Conservation (phyloP, 768 basidiomycete genomes). For the Boletus rubroflammeus region DNA sequence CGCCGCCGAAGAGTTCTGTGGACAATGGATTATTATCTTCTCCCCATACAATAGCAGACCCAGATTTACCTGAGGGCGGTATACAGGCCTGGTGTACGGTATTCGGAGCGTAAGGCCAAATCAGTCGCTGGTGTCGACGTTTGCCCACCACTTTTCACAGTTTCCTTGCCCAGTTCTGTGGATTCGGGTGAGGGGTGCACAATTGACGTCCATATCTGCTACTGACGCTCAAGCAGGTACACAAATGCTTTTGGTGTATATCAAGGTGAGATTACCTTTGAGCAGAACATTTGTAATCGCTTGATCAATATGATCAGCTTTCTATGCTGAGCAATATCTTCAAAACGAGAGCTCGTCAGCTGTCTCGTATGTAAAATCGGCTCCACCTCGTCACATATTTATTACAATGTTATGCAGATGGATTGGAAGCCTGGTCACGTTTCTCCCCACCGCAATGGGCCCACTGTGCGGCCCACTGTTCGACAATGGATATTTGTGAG, state of each 20-base stretch:
- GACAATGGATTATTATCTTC: background rate
- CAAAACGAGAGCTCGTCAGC: conserved; percentile 21
- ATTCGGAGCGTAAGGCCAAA: conserved; percentile 20
- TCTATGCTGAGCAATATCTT: conserved; percentile 20
- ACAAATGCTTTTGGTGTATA: conserved; percentile 26
- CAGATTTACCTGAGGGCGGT: conserved; percentile 13
- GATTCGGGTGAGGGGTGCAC: conserved; percentile 19
- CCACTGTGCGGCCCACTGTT: conserved; percentile 25
- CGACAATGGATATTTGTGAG: conserved; percentile 30
- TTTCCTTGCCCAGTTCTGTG: conserved; percentile 26
- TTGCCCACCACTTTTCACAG: conserved; percentile 6
- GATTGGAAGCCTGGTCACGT: conserved; percentile 22
- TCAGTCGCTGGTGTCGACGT: background rate
- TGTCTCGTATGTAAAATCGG: conserved; percentile 17
- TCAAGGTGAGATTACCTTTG: conserved; percentile 13
- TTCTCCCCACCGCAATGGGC: conserved; percentile 20
- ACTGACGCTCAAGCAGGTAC: conserved; percentile 12
- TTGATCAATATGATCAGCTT: conserved; percentile 13
- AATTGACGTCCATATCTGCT: background rate
- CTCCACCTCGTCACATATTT: background rate
- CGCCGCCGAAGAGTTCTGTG: background rate
- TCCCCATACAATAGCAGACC: background rate
- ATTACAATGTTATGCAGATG: conserved; percentile 16
- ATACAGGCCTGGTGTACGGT: conserved; percentile 26
- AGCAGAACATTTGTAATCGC: background rate